Base-by-base conservation (phyloP, 352 stramenopile genomes). In the Pythium diclinum region DNA sequence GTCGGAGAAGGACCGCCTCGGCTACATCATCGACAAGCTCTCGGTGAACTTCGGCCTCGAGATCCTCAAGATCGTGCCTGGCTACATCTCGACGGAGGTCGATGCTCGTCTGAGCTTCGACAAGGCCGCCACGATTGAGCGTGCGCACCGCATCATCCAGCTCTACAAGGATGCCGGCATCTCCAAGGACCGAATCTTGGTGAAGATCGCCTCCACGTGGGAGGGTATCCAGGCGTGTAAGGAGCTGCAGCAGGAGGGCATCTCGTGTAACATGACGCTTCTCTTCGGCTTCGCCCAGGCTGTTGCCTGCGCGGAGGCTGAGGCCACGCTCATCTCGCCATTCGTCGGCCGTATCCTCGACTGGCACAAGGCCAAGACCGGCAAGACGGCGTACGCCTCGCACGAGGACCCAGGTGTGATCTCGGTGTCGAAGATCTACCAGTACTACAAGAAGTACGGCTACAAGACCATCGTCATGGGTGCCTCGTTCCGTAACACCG, bases 181-280 rank as follows among this genome's bases (percentile, higher is more conserved):
- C 58, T 74, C 81, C 57, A 98, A 97, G 78, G 87, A 95, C 56
- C 91, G 97, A 65, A 98, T 99, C 59, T 79, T 99, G 25, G 98
- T 99, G 76, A 99, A 99, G 85, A 91, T 99, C 61, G 96, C 96
- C 23, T 96, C 79, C 36, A 99, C 96, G n/a, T 99, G 96, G 96
- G 96, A 99, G 72, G 96, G 96, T 19, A 99, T 99, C 74, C 87
- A 98, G 78, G 96, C 97, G 9, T 97, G 94, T 58, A 94, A 97
- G 73, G 73, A 97, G 42, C 81, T 99, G 53, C 92, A 99, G 80
- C 67, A 91, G 67, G 96, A 99, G 69, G 97, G 96, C 53, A 99
- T 99, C 71, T 89, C 91, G 63, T 99, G 97, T 77, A 99, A 99
- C 82, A 96, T 99, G 78, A 99, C 97, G 30, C 81, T 99, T 49